Base-by-base conservation (phyloP, 495 filamentous ascomycete species). In the Podospora pseudocomata region DNA sequence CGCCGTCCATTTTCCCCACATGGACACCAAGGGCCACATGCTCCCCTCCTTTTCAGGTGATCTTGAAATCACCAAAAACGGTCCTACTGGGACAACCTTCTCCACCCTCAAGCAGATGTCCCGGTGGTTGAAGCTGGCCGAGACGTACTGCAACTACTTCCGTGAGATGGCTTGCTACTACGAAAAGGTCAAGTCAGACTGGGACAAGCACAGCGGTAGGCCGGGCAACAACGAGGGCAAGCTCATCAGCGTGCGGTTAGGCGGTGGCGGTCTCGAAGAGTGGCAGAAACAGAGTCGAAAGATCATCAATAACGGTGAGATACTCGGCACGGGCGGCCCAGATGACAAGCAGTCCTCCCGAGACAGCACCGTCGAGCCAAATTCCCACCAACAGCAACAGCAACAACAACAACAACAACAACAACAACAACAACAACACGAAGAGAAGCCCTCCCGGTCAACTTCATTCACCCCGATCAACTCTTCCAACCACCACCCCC, bases 11-110 rank as follows among this genome's bases (percentile, higher is more conserved):
- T 96, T 94, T 75, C 87, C 89, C 0, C 87, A 90, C 68, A 93
- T 95, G 90, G 92, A 96, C 70, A 81, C 81, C 0, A 83, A 88
- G 23, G 83, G 85, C 18, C 85, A 88, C 71, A 84, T 94, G 80
- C 75, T 73, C 2, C 75, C 76, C 4, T 68, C 71, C 3, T 63
- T 63, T 16, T 64, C 68, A 7, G 71, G 58, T 11, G 68, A 72
- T n/a, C 16, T 70, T 16, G 72, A 75, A 30, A 54, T 75, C 6
- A 77, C 70, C 30, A 77, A 72, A 66, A 73, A 72, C 30, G 78
- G 79, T 5, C 73, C 80, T 0, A 80, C 82, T 0, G 79, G 75
- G 4, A 68, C 82, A 11, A 73, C 81, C 0, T 79, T 70, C 54
- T 80, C 77, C 64, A 80, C 81, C 26, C 77, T 86, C 27, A 70